A percentile compares a stretch with the other conserved stretches of the same genome.
These are phyloP conservation scores for Chlorella sp. DNA, from an alignment of 139 green algal genomes.

Conservation along the genomic window DNA sequence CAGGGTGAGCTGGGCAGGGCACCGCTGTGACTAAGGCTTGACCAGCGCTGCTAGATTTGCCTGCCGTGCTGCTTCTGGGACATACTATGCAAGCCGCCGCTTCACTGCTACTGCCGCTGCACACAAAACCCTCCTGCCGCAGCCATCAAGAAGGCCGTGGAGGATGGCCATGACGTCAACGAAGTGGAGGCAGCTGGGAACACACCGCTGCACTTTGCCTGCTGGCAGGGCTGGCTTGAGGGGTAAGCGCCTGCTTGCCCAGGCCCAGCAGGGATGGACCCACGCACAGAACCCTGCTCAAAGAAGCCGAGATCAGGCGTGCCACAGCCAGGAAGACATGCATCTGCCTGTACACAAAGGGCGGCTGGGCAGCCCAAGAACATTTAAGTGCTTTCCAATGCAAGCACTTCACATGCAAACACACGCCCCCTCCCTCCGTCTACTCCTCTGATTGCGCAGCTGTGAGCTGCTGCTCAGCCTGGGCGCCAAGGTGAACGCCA, in stretches of 20 bases:
- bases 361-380: no score
- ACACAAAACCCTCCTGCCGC: neutral
- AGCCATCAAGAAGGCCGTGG: slow-evolving; percentile 70
- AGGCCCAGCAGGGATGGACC: no score
- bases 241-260: slow-evolving; percentile 55
- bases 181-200: slow-evolving; percentile 94
- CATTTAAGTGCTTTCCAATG: no score
- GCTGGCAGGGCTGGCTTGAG: slow-evolving; percentile 89
- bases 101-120: neutral
- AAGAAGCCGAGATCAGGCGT: no score
- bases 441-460: neutral
- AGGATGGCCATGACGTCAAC: slow-evolving; percentile 84
- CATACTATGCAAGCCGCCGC: neutral
- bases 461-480: slow-evolving; percentile 84
- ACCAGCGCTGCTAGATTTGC: no score
- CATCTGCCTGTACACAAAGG: no score
- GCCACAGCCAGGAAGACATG: no score
- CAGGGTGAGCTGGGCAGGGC: slow-evolving; percentile 53
- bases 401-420: no score
- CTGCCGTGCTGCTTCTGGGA: neutral
- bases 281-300: no score
- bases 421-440: neutral
- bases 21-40: no score
- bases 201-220: slow-evolving; percentile 86
- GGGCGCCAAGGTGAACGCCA: slow-evolving; percentile 91